Percentiles rank a stretch among this genome's conserved stretches.
Conservation (phyloP, 257 asterid genomes). For the Forsythia viridissima region DNA sequence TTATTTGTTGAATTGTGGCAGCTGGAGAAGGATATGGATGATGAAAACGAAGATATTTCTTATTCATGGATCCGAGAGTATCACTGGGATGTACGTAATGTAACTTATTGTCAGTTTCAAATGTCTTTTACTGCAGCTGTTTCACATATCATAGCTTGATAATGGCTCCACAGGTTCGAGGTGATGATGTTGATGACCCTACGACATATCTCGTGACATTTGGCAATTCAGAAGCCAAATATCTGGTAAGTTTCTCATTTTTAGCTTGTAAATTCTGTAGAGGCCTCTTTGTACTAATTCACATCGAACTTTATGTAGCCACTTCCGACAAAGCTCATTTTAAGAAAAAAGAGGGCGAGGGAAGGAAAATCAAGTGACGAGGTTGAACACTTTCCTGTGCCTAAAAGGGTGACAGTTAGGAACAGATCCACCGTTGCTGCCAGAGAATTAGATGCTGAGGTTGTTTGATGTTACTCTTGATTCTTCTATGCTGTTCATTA, state of each 20-base stretch:
- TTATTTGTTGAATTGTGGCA: slow-evolving; percentile 37
- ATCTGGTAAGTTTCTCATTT: slow-evolving; percentile 45
- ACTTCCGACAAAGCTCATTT: slow-evolving; percentile 51
- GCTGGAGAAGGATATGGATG: slow-evolving; percentile 84
- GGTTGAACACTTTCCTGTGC: slow-evolving; percentile 76
- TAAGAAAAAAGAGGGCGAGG: slow-evolving; percentile 80
- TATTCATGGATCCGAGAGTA: slow-evolving; percentile 94
- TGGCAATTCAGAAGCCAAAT: slow-evolving; percentile 63
- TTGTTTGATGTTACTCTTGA: slow-evolving; percentile 14
- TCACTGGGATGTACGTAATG: slow-evolving; percentile 81
- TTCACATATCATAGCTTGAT: slow-evolving; percentile 18
- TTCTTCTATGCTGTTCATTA: background rate
- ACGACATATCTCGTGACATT: slow-evolving; percentile 73
- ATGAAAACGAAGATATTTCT: slow-evolving; percentile 79
- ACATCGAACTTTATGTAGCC: slow-evolving; percentile 5
- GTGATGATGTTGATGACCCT: slow-evolving; percentile 84
- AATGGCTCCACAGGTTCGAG: slow-evolving; percentile 62
- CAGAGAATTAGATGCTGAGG: slow-evolving; percentile 66
- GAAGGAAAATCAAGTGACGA: slow-evolving; percentile 81
- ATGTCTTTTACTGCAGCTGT: slow-evolving; percentile 6
- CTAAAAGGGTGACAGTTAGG: slow-evolving; percentile 70
- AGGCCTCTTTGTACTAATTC: slow-evolving; percentile 9
- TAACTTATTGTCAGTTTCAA: slow-evolving; percentile 7
- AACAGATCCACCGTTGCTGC: slow-evolving; percentile 48
- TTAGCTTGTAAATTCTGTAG: background rate